phyloP scores from a whole-genome alignment of 768 basidiomycete species.

The Mycena vulgaris region DNA sequence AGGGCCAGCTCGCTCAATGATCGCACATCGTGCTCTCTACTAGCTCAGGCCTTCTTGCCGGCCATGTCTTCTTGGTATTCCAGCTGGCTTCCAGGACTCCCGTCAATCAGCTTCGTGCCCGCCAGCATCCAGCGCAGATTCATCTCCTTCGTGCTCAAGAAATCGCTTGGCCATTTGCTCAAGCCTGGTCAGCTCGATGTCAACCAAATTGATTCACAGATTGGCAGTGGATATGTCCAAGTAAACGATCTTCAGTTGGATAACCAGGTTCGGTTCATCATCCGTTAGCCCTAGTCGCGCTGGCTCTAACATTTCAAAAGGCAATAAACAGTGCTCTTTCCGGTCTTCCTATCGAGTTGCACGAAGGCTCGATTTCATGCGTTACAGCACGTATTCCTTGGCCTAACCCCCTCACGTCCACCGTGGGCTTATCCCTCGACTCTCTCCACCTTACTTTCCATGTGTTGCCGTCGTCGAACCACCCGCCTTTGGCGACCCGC shows the following conservation, averaged over 20 bases:
- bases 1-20: constrained; percentile 20
- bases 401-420: constrained; percentile 86
- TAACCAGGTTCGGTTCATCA: constrained; percentile 67
- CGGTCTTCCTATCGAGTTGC: constrained; percentile 76
- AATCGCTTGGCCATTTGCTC: constrained; percentile 86
- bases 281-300: constrained; percentile 34
- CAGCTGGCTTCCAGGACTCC: constrained; percentile 74
- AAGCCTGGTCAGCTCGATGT: constrained; percentile 92
- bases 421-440: constrained; percentile 77
- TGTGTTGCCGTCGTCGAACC: constrained; percentile 50
- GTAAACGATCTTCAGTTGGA: constrained; percentile 88
- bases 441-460: constrained; percentile 80
- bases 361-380: constrained; percentile 80
- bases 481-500: constrained; percentile 40
- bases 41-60: constrained; percentile 10
- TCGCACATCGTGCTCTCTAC: constrained; percentile 16
- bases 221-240: constrained; percentile 92
- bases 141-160: constrained; percentile 90
- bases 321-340: constrained; percentile 83
- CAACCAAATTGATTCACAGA: constrained; percentile 91
- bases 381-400: constrained; percentile 87
- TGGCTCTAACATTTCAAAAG: constrained; percentile 54
- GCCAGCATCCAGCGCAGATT: constrained; percentile 88
- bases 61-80: constrained; percentile 70
- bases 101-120: constrained; percentile 78